phyloP scores from a whole-genome alignment of 352 stramenopile genomes.

The Globisporangium nagaii region DNA sequence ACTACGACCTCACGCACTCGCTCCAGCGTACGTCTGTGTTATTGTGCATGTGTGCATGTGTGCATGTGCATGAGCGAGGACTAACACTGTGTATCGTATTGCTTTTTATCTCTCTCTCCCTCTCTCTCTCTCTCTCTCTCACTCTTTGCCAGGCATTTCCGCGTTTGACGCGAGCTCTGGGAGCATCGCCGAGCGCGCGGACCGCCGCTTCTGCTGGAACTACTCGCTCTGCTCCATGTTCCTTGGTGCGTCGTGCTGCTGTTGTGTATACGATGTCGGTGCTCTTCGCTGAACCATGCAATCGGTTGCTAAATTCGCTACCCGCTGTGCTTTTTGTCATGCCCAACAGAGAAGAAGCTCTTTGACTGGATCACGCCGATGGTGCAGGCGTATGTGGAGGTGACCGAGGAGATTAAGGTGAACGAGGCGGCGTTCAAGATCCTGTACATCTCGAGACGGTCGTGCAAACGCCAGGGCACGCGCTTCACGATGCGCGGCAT shows the following conservation, averaged over 20 bases:
- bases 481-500: constrained; percentile 92
- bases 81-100: neutral
- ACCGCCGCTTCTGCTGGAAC: constrained; percentile 94
- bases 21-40: constrained; percentile 77
- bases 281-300: too few species aligned
- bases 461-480: constrained; percentile 78
- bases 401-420: constrained; percentile 39
- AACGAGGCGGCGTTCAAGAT: constrained; percentile 56
- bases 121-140: neutral
- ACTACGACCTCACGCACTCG: constrained; percentile 77
- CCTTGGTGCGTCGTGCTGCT: constrained; percentile 29
- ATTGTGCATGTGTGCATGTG: neutral
- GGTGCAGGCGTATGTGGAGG: constrained; percentile 60
- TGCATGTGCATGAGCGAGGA: neutral
- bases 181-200: constrained; percentile 67
- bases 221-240: constrained; percentile 58
- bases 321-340: too few species aligned
- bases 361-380: constrained; percentile 79
- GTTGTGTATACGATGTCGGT: too few species aligned
- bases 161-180: constrained; percentile 39
- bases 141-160: constrained; percentile 33
- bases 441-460: constrained; percentile 69
- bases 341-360: constrained; percentile 55
- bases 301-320: too few species aligned
- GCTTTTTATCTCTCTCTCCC: neutral